Percentiles rank a stretch among this genome's conserved stretches.
These are phyloP conservation scores for Corynascus novoguineensis DNA, from an alignment of 495 filamentous ascomycete genomes.

Conservation along the genomic window DNA sequence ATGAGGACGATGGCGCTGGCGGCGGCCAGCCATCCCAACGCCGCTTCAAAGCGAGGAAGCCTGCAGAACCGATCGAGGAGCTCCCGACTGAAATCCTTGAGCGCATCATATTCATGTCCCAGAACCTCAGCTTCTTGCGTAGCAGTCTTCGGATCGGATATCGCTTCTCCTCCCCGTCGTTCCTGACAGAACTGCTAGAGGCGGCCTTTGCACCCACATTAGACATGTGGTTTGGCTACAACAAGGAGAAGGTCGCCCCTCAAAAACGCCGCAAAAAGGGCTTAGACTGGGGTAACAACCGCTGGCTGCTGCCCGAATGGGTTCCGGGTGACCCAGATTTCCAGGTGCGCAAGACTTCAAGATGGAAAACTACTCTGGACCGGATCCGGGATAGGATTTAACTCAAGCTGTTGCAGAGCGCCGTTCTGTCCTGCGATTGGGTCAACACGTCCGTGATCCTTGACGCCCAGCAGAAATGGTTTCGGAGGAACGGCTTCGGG, in stretches of 20 bases:
- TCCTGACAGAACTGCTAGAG: constrained; percentile 27
- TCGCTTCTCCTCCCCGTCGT: constrained; percentile 28
- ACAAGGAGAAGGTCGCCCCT: neutral
- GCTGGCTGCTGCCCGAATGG: constrained; percentile 3
- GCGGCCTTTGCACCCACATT: constrained; percentile 36
- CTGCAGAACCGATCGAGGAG: constrained; percentile 30
- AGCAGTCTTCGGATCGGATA: constrained; percentile 33
- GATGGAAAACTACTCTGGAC: neutral
- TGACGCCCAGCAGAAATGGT: constrained; percentile 29
- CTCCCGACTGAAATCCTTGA: constrained; percentile 42
- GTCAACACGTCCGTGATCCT: constrained; percentile 27
- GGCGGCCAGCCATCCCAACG: neutral
- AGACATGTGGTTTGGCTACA: constrained; percentile 30
- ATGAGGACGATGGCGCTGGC: neutral
- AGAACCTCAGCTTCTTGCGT: constrained; percentile 35
- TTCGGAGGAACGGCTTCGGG: constrained; percentile 10
- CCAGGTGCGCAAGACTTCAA: constrained; percentile 25
- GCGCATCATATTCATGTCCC: constrained; percentile 35
- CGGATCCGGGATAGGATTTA: no score
- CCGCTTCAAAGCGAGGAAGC: constrained; percentile 15
- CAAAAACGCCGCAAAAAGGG: neutral
- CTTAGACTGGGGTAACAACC: neutral
- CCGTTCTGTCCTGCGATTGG: constrained; percentile 31
- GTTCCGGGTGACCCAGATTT: constrained; percentile 29
- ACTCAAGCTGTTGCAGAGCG: constrained; percentile 19